Conservation (phyloP, 768 basidiomycete genomes). For the Lentinula detonsa region DNA sequence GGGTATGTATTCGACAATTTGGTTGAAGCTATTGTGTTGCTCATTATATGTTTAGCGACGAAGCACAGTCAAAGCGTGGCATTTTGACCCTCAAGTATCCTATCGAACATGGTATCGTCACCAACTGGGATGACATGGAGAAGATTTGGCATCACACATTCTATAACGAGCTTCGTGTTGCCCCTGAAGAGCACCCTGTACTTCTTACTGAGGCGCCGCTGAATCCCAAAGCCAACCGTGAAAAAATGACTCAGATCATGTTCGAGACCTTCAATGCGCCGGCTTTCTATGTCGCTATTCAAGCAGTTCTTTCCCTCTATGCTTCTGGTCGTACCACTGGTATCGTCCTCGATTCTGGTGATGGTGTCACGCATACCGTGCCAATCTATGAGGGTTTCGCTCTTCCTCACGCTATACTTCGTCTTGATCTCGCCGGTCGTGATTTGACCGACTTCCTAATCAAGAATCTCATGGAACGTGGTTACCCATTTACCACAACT, state of each 20-base stretch:
- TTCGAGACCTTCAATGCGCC: constrained; percentile 94
- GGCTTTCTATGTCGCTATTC: constrained; percentile 89
- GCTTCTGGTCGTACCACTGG: constrained; percentile 68
- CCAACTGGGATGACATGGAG: constrained; percentile 77
- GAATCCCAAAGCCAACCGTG: constrained; percentile 90
- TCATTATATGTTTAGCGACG: constrained; percentile 40
- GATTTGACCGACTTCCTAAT: constrained; percentile 61
- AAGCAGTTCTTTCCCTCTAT: constrained; percentile 81
- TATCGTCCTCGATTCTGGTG: constrained; percentile 73
- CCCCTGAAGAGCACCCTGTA: constrained; percentile 89
- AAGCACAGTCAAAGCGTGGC: constrained; percentile 71
- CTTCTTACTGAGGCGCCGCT: constrained; percentile 88
- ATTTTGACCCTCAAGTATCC: constrained; percentile 67
- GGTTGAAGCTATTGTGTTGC: background rate
- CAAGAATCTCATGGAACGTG: constrained; percentile 86
- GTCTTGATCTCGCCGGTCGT: constrained; percentile 62
- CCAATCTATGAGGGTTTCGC: constrained; percentile 72
- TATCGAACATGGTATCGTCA: constrained; percentile 68
- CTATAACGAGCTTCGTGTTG: constrained; percentile 91
- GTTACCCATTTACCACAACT: constrained; percentile 91
- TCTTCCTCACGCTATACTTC: constrained; percentile 63
- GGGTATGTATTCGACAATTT: constrained; percentile 33
- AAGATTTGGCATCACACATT: constrained; percentile 75
- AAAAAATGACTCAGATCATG: constrained; percentile 97
- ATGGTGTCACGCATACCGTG: constrained; percentile 67